Evolutionary conservation across 2,329 filamentous ascomycete species (phyloP).

Genomic region (Eutypa lata): DNA sequence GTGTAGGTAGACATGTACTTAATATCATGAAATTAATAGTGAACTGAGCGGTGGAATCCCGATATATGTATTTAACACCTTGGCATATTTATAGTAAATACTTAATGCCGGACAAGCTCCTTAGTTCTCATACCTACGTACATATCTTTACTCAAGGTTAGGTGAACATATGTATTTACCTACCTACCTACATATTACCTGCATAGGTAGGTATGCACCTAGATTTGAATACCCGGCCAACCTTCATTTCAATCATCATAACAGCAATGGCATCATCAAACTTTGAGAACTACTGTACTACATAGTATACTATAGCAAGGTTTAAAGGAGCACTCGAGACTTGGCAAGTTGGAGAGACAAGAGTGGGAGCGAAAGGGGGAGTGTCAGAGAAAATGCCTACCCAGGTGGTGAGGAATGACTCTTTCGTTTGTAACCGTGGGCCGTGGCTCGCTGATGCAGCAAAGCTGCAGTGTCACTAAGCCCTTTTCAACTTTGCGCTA

Average conservation of each 20-base stretch:
- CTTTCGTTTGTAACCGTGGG: not conserved
- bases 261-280: not conserved
- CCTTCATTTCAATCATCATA: not conserved
- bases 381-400: not conserved
- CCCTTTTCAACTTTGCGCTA: not conserved
- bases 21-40: not conserved
- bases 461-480: not conserved
- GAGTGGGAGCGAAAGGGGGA: not conserved
- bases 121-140: too few relatives aligned
- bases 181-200: too few relatives aligned
- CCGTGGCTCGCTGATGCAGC: slow-evolving; percentile 1
- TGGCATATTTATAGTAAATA: not conserved
- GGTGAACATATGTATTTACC: too few relatives aligned
- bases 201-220: too few relatives aligned
- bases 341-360: not conserved
- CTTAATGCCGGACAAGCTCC: too few relatives aligned
- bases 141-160: too few relatives aligned
- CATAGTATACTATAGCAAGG: too few relatives aligned
- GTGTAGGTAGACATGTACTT: too few relatives aligned
- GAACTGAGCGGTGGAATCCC: not conserved
- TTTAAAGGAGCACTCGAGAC: not conserved
- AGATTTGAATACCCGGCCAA: not conserved
- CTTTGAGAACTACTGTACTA: too few relatives aligned
- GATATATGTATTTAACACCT: not conserved
- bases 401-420: not conserved